phyloP scores from a whole-genome alignment of 192 early-diverging fungal species.

The Entrophospora sp. region DNA sequence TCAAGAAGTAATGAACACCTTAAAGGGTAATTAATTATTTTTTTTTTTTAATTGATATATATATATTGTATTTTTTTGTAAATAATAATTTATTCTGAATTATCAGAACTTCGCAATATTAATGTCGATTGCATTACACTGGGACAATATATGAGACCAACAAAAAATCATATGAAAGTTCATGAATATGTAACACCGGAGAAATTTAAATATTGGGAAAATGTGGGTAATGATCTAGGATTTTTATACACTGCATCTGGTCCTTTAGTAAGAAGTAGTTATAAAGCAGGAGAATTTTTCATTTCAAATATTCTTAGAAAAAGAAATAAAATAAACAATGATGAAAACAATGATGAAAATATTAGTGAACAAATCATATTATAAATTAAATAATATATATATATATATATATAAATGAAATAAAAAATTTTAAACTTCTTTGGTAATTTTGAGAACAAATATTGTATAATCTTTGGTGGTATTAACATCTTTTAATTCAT shows the following conservation, averaged over 20 bases:
- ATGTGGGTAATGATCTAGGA: constrained; percentile 70
- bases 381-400: too few relatives aligned
- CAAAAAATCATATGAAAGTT: constrained; percentile 97
- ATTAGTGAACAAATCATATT: too few relatives aligned
- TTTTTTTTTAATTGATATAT: background rate
- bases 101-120: constrained; percentile 57
- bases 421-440: too few relatives aligned
- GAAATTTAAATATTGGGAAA: constrained; percentile 84
- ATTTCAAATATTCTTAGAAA: constrained; percentile 78
- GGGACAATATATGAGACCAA: constrained; percentile 99
- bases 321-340: too few relatives aligned
- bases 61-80: constrained; percentile 1
- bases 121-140: constrained; percentile 91
- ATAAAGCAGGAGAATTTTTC: constrained; percentile 97
- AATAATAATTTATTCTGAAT: background rate
- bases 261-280: constrained; percentile 87
- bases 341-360: too few relatives aligned
- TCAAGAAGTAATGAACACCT: constrained; percentile 79
- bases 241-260: constrained; percentile 95
- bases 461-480: too few relatives aligned
- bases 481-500: too few relatives aligned
- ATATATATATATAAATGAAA: too few relatives aligned
- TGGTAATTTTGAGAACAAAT: too few relatives aligned
- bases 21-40: constrained; percentile 51
- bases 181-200: constrained; percentile 88